Evolutionary conservation across 495 filamentous ascomycete genomes (phyloP).

Genomic region (Halenospora varia): DNA sequence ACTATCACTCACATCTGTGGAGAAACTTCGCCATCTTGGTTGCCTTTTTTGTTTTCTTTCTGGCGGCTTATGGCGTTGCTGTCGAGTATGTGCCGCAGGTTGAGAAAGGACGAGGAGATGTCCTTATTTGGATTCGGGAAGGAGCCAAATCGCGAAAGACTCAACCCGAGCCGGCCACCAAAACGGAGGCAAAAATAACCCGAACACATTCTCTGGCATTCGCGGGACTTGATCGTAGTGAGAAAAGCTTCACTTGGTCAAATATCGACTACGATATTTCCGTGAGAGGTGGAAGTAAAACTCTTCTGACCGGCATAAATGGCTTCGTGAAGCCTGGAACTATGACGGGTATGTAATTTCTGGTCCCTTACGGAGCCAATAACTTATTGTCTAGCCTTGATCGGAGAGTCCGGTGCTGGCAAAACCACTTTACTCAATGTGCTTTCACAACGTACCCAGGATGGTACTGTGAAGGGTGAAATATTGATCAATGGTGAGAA

Average conservation of each 20-base stretch:
- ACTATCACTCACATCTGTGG: background rate
- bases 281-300: conserved; percentile 1
- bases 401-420: conserved; percentile 72
- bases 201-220: conserved; percentile 12
- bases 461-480: conserved; percentile 55
- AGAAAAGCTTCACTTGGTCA: background rate
- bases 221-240: conserved; percentile 43
- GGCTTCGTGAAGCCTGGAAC: background rate
- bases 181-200: no score
- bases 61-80: background rate
- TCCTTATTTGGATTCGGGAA: background rate
- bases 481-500: background rate
- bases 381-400: conserved; percentile 45
- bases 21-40: background rate
- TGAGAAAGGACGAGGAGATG: background rate
- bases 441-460: conserved; percentile 56
- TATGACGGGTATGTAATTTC: conserved; percentile 46
- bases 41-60: background rate
- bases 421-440: conserved; percentile 91
- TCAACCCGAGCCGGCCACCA: no score
- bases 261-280: background rate
- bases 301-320: background rate
- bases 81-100: background rate
- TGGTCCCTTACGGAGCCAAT: no score
- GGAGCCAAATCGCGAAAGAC: no score